Evolutionary conservation across 2,329 filamentous ascomycete genomes (phyloP), one percentile per base, ranked within the genome.

Genomic region (Penicillium olsonii): DNA sequence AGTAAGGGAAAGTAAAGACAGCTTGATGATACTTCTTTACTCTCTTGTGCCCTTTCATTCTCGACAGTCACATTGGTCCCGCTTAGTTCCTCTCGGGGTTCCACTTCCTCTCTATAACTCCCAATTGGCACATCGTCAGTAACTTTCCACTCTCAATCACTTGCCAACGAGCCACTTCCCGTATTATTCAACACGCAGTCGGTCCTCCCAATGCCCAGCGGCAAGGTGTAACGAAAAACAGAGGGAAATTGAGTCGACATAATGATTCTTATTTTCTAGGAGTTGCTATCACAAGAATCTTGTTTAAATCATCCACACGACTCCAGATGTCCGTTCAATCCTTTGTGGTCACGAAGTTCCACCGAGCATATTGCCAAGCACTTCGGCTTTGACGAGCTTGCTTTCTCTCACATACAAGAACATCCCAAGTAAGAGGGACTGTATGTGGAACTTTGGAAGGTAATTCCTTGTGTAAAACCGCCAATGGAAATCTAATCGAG

Each of bases 371-470:
- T 48, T 19, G 24, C 37, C 24, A 10, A 43, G 24, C 31, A n/a
- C n/a, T 31, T 31, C 12, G 29, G 27, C 45, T 3, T 18, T 9
- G 14, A 11, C 37, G 17, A n/a, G 9, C 18, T 14, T 18, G 14
- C 24, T 14, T 40, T 44, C 22, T 46, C 47, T 39, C 41, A 40
- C 49, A 55, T 55, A 57, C 54, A 44, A 35, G 39, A 38, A 39
- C 34, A 45, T 34, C 38, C 35, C 29, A 24, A 8, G 17, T 50
- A 40, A 24, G 14, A 29, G 44, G 18, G 26, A 33, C 14, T 33
- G 42, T 58, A 37, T 33, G 34, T 50, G 48, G 33, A 35, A 24
- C 11, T 22, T 33, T 38, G 27, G 18, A 15, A 29, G 29, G 19
- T 43, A 39, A 39, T 17, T 14, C 9, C 33, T 40, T 6, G 27